Conservation (phyloP, 768 basidiomycete genomes). For the Amanita rubescens region DNA sequence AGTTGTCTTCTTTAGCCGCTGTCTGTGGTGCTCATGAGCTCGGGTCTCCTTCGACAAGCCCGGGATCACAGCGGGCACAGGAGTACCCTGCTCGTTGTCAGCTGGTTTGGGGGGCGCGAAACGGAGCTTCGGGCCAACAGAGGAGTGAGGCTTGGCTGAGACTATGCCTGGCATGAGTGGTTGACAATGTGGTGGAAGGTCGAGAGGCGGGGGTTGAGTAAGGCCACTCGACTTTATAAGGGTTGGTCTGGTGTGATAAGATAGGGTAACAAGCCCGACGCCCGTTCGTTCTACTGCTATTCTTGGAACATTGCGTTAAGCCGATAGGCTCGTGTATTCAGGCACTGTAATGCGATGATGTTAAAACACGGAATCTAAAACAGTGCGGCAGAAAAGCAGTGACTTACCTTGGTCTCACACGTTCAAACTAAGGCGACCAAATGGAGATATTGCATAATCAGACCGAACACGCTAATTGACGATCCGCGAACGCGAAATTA, state of each 20-base stretch:
- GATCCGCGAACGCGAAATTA: no score
- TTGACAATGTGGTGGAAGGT: not conserved
- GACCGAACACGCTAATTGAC: no score
- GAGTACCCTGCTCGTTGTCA: not conserved
- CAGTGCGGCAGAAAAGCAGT: no score
- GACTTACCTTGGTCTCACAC: no score
- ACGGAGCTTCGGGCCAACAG: no score
- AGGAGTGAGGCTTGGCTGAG: not conserved
- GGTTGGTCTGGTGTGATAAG: slow-evolving; percentile 3
- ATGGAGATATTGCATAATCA: no score
- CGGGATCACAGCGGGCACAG: not conserved
- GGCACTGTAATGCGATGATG: not conserved
- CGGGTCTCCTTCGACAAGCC: slow-evolving; percentile 30
- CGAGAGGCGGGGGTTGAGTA: not conserved
- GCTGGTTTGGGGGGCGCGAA: not conserved
- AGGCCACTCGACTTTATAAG: slow-evolving; percentile 1
- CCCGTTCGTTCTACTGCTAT: slow-evolving; percentile 19
- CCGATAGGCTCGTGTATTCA: not conserved
- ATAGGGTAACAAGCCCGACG: slow-evolving; percentile 4
- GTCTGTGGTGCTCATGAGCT: slow-evolving; percentile 42
- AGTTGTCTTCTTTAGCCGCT: slow-evolving; percentile 36
- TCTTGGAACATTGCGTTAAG: not conserved
- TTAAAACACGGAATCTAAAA: no score
- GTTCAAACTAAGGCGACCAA: no score
- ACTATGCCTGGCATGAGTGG: not conserved